A percentile compares a stretch with the other conserved stretches of the same genome.
These are phyloP conservation scores for Leccinum colubrinum DNA, from an alignment of 1,284 basidiomycete genomes.

Conservation along the genomic window DNA sequence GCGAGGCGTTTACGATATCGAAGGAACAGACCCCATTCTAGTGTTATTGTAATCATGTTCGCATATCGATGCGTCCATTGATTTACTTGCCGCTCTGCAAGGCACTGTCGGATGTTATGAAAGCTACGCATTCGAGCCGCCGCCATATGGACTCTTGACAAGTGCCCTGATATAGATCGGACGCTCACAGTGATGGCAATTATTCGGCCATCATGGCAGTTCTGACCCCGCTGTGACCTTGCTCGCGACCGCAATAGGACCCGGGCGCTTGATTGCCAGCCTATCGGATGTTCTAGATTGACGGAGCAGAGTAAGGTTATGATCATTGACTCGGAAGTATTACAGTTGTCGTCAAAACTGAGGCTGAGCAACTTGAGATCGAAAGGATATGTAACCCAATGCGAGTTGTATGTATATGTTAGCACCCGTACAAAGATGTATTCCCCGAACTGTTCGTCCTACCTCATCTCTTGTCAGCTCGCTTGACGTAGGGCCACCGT, in stretches of 20 bases:
- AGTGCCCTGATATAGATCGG: background rate
- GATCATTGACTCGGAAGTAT: background rate
- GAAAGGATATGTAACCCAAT: background rate
- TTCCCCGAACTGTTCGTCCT: background rate
- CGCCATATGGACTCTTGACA: background rate
- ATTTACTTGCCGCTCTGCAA: background rate
- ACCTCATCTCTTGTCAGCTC: background rate
- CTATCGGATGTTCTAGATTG: background rate
- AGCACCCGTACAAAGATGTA: background rate
- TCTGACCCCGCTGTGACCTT: background rate
- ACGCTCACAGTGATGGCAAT: background rate
- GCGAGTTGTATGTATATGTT: background rate
- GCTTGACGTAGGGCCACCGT: background rate
- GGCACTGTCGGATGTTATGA: background rate
- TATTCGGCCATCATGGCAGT: background rate
- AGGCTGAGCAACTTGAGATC: background rate
- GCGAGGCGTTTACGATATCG: conserved; percentile 10
- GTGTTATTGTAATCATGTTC: background rate
- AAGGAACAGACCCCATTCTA: background rate
- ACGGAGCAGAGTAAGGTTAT: background rate
- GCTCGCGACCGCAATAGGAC: background rate
- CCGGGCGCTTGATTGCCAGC: background rate
- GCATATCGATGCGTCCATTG: background rate
- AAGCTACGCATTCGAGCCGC: background rate
- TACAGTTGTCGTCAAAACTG: background rate